Percentiles rank a stretch among this genome's conserved stretches.
phyloP scores from a whole-genome alignment of 2,329 filamentous ascomycete genomes.

The Pestalotiopsis sp. region DNA sequence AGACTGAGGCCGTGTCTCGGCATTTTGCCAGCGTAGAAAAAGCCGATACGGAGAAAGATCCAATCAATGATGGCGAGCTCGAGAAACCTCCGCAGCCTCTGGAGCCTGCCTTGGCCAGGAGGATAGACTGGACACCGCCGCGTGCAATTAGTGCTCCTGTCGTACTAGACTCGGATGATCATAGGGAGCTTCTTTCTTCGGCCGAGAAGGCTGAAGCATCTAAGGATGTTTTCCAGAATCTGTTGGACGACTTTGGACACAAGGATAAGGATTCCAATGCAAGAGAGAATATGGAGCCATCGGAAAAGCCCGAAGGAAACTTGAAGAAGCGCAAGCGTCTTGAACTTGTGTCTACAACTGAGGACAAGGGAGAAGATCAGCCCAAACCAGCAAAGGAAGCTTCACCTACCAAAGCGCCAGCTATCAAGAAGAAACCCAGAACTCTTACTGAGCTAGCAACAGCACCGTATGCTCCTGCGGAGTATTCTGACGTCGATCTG shows the following conservation, averaged over 20 bases:
- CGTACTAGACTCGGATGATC: constrained; percentile 29
- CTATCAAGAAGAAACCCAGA: constrained; percentile 67
- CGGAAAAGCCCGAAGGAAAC: constrained; percentile 24
- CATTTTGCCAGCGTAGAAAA: constrained; percentile 22
- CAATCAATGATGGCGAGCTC: background rate
- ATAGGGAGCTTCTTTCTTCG: constrained; percentile 32
- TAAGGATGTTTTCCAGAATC: constrained; percentile 41
- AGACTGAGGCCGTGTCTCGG: constrained; percentile 30
- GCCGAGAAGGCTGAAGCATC: constrained; percentile 16
- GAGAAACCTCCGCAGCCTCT: background rate
- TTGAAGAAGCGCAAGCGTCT: constrained; percentile 59
- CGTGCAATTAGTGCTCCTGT: constrained; percentile 37
- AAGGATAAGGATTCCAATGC: constrained; percentile 17
- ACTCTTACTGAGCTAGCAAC: constrained; percentile 81
- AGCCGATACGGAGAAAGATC: constrained; percentile 8
- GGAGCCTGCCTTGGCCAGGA: constrained; percentile 55
- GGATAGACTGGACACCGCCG: constrained; percentile 70
- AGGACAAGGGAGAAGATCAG: constrained; percentile 22
- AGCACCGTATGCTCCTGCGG: constrained; percentile 60
- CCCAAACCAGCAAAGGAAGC: constrained; percentile 24
- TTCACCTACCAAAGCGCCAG: constrained; percentile 49
- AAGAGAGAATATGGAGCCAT: background rate
- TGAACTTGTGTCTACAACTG: constrained; percentile 45
- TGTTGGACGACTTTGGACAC: constrained; percentile 46
- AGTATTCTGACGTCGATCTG: constrained; percentile 34